A percentile compares a stretch with the other conserved stretches of the same genome.
Conservation (phyloP, 352 stramenopile species). For the Bremia lactucae region DNA sequence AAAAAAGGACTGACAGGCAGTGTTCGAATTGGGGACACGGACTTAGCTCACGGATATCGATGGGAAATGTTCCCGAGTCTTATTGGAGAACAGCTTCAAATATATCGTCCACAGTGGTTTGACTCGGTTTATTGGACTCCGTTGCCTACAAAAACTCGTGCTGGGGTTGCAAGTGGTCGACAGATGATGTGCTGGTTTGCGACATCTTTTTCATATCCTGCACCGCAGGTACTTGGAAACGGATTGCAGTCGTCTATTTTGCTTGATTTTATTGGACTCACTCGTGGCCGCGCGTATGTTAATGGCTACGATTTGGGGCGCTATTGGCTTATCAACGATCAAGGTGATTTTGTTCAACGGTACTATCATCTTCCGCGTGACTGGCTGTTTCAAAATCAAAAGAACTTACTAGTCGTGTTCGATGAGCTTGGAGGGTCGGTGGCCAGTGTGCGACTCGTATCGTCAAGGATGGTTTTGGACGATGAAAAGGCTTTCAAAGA, state of each 20-base stretch:
- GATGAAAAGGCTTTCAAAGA: neutral
- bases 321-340: constrained; percentile 50
- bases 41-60: constrained; percentile 13
- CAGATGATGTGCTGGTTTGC: constrained; percentile 43
- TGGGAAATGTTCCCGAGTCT: constrained; percentile 57
- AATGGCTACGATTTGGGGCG: constrained; percentile 61
- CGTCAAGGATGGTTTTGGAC: constrained; percentile 38
- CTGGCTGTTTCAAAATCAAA: constrained; percentile 30
- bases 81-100: constrained; percentile 51
- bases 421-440: constrained; percentile 49
- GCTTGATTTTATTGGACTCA: constrained; percentile 45
- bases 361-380: constrained; percentile 56
- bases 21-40: constrained; percentile 31
- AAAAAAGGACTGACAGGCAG: constrained; percentile 46
- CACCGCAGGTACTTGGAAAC: neutral
- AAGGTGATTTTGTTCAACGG: constrained; percentile 45
- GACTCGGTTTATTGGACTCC: constrained; percentile 39
- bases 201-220: constrained; percentile 29
- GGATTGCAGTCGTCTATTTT: constrained; percentile 37
- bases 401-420: constrained; percentile 51
- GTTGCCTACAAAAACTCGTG: neutral
- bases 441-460: constrained; percentile 31
- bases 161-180: constrained; percentile 1
- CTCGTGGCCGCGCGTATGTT: constrained; percentile 44
- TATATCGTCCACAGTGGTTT: constrained; percentile 37